Conservation (phyloP, 495 filamentous ascomycete species). For the Jackrogersella minutella region DNA sequence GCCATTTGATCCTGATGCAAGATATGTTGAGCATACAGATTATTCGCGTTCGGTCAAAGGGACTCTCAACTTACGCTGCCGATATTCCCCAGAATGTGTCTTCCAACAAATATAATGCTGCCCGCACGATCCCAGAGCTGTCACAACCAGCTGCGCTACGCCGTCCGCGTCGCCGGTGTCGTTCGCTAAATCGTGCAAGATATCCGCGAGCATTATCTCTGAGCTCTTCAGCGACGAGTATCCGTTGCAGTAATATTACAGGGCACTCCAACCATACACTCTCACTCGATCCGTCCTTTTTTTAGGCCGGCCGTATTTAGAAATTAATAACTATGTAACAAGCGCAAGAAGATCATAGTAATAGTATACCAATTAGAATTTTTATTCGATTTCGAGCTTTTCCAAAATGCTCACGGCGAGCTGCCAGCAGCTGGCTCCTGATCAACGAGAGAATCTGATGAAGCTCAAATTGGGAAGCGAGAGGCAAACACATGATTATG, state of each 20-base stretch:
- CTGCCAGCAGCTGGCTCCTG: conserved; percentile 33
- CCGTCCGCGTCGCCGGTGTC: conserved; percentile 33
- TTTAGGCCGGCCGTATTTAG: conserved; percentile 25
- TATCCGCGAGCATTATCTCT: conserved; percentile 38
- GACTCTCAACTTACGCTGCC: conserved; percentile 34
- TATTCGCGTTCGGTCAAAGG: not conserved
- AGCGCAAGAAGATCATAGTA: conserved; percentile 26
- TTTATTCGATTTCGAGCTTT: not conserved
- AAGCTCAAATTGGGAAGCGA: conserved; percentile 12
- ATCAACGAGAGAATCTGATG: conserved; percentile 5
- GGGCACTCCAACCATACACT: conserved; percentile 6
- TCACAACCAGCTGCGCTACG: conserved; percentile 42
- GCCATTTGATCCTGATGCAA: conserved; percentile 48
- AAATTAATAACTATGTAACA: conserved; percentile 10
- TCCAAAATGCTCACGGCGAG: conserved; percentile 1
- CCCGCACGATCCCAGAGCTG: conserved; percentile 40
- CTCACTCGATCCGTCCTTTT: not conserved
- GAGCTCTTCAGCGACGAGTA: conserved; percentile 14
- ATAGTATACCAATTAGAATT: conserved; percentile 25
- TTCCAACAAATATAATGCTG: conserved; percentile 45
- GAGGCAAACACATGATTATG: conserved; percentile 32
- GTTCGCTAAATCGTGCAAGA: conserved; percentile 33
- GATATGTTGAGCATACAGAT: not conserved
- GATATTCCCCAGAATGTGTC: conserved; percentile 39
- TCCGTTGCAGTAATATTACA: conserved; percentile 20